A percentile compares a stretch with the other conserved stretches of the same genome.
These are phyloP conservation scores for Bimuria novae-zelandiae DNA, from an alignment of 2,329 filamentous ascomycete species.

Conservation along the genomic window DNA sequence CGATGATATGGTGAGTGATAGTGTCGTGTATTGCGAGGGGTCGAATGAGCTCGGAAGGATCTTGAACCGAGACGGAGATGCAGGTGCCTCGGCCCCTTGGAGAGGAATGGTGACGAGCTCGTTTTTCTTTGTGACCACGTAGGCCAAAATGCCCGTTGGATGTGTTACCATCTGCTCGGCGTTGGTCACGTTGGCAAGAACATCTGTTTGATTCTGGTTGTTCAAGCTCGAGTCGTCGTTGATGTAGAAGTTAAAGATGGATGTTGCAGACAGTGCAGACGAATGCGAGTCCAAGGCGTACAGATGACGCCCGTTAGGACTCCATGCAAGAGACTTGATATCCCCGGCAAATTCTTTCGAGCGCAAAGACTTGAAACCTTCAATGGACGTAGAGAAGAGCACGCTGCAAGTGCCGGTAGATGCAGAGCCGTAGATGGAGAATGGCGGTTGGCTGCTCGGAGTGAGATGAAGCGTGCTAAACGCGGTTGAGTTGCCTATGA, in stretches of 20 bases:
- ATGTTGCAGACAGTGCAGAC: conserved; percentile 15
- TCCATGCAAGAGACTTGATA: conserved; percentile 28
- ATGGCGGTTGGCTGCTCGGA: conserved; percentile 14
- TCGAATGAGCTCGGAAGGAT: conserved; percentile 21
- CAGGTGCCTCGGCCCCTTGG: neutral
- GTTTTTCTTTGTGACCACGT: conserved; percentile 27
- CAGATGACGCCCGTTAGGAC: conserved; percentile 24
- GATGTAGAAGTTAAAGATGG: conserved; percentile 29
- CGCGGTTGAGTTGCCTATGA: conserved; percentile 25
- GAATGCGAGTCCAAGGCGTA: conserved; percentile 25
- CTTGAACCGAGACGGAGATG: conserved; percentile 14
- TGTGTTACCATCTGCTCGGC: conserved; percentile 27
- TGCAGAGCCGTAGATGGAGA: conserved; percentile 24
- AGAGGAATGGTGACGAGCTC: conserved; percentile 23
- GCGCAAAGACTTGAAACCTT: conserved; percentile 19
- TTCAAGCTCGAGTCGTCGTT: conserved; percentile 15
- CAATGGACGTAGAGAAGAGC: conserved; percentile 21
- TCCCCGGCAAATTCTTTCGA: conserved; percentile 27
- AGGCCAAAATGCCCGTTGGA: conserved; percentile 19
- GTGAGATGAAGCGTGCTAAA: conserved; percentile 21
- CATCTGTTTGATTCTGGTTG: conserved; percentile 18
- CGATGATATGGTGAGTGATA: conserved; percentile 21
- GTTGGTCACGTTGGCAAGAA: conserved; percentile 22
- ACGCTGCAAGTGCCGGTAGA: conserved; percentile 29
- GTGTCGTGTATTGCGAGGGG: conserved; percentile 16